Percentiles rank a stretch among this genome's conserved stretches.
Conservation (phyloP, 257 asterid species). For the Nicotiana noctiflora region DNA sequence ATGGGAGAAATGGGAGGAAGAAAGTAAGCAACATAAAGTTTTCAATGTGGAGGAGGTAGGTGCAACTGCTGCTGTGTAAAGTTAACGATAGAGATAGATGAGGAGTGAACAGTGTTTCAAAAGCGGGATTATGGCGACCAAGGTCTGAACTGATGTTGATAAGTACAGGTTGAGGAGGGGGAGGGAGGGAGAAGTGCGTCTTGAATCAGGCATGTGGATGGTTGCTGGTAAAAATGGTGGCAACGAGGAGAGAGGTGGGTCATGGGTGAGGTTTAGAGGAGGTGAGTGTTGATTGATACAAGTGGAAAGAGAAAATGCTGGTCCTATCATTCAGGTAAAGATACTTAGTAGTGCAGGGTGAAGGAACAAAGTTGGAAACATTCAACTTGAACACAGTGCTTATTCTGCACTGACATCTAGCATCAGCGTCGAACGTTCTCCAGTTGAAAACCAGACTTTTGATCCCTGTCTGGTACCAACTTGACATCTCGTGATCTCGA, state of each 20-base stretch:
- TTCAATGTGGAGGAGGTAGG: background rate
- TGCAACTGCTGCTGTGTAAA: background rate
- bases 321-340: background rate
- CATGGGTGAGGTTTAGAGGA: background rate
- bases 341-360: conserved; percentile 2
- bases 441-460: background rate
- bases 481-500: background rate
- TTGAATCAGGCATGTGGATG: background rate
- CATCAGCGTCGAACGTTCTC: background rate
- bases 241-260: background rate
- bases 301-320: conserved; percentile 8
- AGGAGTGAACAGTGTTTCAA: background rate
- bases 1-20: background rate
- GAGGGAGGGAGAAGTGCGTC: background rate
- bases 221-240: background rate
- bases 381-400: background rate
- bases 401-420: background rate
- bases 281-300: background rate
- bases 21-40: background rate
- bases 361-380: background rate
- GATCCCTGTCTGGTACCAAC: background rate
- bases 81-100: background rate
- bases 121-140: background rate
- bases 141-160: background rate
- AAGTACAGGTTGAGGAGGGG: background rate